These are phyloP conservation scores for Penicillium paradoxum DNA, from an alignment of 495 filamentous ascomycete genomes.

Conservation along the genomic window DNA sequence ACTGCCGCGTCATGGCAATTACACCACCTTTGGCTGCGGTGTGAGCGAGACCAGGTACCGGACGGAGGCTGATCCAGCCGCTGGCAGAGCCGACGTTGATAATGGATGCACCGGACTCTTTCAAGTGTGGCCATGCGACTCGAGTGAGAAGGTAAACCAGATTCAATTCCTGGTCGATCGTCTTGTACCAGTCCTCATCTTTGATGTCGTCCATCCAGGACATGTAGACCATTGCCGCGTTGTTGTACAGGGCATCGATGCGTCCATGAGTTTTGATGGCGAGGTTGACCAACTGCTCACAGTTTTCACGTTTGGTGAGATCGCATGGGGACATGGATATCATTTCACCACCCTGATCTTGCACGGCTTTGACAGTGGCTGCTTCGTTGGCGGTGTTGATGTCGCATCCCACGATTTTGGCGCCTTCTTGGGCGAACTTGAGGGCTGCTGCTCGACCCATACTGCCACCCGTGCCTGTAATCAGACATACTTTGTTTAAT, in stretches of 20 bases:
- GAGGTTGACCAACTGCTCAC: neutral
- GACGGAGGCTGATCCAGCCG: neutral
- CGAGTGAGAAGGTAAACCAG: neutral
- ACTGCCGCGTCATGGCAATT: conserved; percentile 1
- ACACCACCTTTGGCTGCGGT: conserved; percentile 4
- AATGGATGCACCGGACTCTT: neutral
- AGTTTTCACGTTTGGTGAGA: neutral
- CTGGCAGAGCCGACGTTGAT: neutral
- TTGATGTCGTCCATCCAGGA: neutral
- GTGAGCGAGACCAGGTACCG: neutral
- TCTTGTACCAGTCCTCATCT: neutral
- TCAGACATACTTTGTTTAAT: neutral
- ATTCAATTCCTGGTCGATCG: neutral
- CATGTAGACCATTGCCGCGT: neutral
- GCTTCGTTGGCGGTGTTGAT: neutral
- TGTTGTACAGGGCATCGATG: neutral
- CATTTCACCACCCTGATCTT: neutral
- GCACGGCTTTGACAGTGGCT: neutral
- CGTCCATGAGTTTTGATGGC: neutral
- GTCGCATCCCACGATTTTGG: neutral
- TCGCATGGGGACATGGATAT: neutral
- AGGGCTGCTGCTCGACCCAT: conserved; percentile 3
- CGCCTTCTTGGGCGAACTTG: conserved; percentile 1
- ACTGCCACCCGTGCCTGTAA: neutral
- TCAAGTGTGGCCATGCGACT: neutral